Evolutionary conservation across 768 basidiomycete species (phyloP).

Genomic region (Fomitopsis serialis): DNA sequence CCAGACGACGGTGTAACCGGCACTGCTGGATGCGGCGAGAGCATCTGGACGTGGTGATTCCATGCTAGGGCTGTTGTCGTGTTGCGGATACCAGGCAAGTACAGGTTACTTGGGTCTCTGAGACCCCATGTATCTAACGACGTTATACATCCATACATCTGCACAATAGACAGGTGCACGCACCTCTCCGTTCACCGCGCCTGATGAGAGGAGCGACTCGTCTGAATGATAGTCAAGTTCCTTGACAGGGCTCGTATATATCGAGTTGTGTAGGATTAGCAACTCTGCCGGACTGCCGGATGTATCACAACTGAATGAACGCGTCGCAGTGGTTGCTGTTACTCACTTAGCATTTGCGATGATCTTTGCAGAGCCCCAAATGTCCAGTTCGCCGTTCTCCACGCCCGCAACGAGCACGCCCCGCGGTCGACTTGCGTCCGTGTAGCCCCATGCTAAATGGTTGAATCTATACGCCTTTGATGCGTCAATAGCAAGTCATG

Average conservation of each 20-base stretch:
- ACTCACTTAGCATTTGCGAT: conserved; percentile 68
- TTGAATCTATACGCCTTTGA: conserved; percentile 62
- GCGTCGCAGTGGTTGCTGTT: not conserved
- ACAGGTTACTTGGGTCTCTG: conserved; percentile 87
- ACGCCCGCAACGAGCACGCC: conserved; percentile 93
- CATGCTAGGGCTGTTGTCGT: conserved; percentile 91
- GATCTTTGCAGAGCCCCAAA: conserved; percentile 94
- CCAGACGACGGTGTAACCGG: conserved; percentile 96
- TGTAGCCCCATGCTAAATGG: conserved; percentile 85
- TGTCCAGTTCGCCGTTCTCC: conserved; percentile 89
- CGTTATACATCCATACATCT: no score
- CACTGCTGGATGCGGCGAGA: conserved; percentile 88
- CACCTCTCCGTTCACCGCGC: conserved; percentile 87
- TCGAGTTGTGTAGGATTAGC: conserved; percentile 78
- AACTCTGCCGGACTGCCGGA: conserved; percentile 50
- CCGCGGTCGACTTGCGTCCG: conserved; percentile 51
- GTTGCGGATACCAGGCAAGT: conserved; percentile 73
- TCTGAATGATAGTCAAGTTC: conserved; percentile 94
- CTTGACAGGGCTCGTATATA: conserved; percentile 90
- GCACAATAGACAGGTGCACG: no score
- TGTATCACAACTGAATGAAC: not conserved
- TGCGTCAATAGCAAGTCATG: not conserved
- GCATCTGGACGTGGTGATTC: conserved; percentile 94
- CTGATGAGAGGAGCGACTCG: conserved; percentile 82
- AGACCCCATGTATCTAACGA: conserved; percentile 98